Base-by-base conservation (phyloP, 1,284 basidiomycete species). In the Malassezia vespertilionis region DNA sequence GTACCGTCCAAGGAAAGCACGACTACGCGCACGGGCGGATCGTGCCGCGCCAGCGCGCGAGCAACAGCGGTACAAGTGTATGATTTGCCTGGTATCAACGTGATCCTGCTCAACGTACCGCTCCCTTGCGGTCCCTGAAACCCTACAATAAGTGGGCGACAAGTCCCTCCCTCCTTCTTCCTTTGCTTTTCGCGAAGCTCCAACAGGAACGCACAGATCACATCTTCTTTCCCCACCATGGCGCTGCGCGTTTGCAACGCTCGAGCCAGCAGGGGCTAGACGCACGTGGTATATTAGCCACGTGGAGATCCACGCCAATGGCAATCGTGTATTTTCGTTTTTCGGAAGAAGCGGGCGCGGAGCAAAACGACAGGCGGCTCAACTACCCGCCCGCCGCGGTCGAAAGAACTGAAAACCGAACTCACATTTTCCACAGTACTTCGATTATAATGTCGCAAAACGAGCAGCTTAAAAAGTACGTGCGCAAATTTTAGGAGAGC, bases 91-190 rank as follows among this genome's bases (percentile, higher is more conserved):
- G 28, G 10, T 10, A 11, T 44, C 14, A 48, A 30, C 22, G 17
- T 17, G 27, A 5, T 5, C 11, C n/a, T 6, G 18, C 12, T n/a
- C 2, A 11, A 48, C 56, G 32, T 33, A 62, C 69, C 69, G 34
- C 56, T 64, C 4, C 73, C 73, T 37, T 90, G 87, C 0, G 86
- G 85, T 0, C 87, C 87, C 73, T 90, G 87, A 11, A 90, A 65
- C 1, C 81, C 85, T 8, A 88, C 79, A 51, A 74, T 56, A n/a
- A 73, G 54, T 4, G 72, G 71, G 0, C 33, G 26, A 20, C 11
- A 15, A 7, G 22, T 10, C 14, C 23, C 18, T 10, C 4, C n/a
- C n/a, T n/a, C n/a, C 27, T 17, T 18, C 20, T 21, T 20, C 15
- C 14, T 15, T 18, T 33, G 28, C 14, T 15, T 17, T 9, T 38